Evolutionary conservation across 2,329 filamentous ascomycete species (phyloP).

Genomic region (Phyllosticta capitalensis): DNA sequence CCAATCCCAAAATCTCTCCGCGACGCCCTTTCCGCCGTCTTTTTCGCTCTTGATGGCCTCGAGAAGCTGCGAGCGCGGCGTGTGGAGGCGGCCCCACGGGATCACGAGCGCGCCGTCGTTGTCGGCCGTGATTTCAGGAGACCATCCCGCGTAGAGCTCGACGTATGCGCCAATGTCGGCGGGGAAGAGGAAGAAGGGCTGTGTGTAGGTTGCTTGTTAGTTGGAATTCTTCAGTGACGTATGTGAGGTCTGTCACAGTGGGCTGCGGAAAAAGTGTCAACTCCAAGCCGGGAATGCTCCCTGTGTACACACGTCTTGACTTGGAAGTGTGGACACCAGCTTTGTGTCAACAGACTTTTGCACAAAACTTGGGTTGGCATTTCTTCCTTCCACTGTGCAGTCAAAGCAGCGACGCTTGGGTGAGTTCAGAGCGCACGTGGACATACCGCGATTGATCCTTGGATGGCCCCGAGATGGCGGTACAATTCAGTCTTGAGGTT

Average conservation of each 20-base stretch:
- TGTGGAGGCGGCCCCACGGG: conserved; percentile 37
- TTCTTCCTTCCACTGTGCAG: too few species aligned
- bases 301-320: too few species aligned
- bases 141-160: conserved; percentile 11
- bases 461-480: conserved; percentile 15
- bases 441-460: conserved; percentile 1
- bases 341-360: too few species aligned
- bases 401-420: too few species aligned
- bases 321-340: too few species aligned
- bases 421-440: not conserved
- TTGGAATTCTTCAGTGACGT: not conserved
- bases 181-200: conserved; percentile 1
- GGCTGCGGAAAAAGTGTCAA: too few species aligned
- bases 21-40: conserved; percentile 31
- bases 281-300: too few species aligned
- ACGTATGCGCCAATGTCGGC: conserved; percentile 8
- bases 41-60: conserved; percentile 22
- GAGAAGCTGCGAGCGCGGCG: conserved; percentile 25
- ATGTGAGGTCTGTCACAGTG: too few species aligned
- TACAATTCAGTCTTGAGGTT: conserved; percentile 32
- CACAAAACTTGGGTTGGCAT: too few species aligned
- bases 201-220: not conserved
- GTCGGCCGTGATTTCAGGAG: conserved; percentile 13
- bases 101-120: conserved; percentile 26
- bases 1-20: conserved; percentile 35